Evolutionary conservation across 2,329 filamentous ascomycete species (phyloP).

Genomic region (Pochonia chlamydosporia): DNA sequence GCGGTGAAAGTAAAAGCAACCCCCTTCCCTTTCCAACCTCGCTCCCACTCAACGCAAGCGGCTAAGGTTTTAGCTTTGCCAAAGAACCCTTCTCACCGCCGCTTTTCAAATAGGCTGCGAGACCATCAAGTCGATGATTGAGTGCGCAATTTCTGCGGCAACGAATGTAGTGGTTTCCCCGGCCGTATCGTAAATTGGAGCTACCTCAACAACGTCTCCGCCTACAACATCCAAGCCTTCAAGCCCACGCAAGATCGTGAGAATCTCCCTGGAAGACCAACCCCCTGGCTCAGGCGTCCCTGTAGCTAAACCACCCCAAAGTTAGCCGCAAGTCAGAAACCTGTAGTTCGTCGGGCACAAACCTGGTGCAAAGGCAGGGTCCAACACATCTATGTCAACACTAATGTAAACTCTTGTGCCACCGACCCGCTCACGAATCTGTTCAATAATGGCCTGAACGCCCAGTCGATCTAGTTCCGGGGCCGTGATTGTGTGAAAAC

Average conservation of each 20-base stretch:
- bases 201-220: constrained; percentile 80
- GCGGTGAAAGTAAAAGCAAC: too few relatives aligned
- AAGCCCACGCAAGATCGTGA: constrained; percentile 69
- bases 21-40: too few relatives aligned
- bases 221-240: constrained; percentile 76
- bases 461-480: constrained; percentile 73
- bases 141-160: constrained; percentile 66
- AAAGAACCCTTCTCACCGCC: too few relatives aligned
- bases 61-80: too few relatives aligned
- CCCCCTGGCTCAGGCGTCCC: constrained; percentile 81
- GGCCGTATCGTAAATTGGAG: constrained; percentile 71
- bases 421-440: constrained; percentile 64
- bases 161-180: constrained; percentile 74
- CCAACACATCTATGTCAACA: constrained; percentile 29
- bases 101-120: too few relatives aligned
- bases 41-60: too few relatives aligned
- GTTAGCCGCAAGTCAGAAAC: too few relatives aligned
- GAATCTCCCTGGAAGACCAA: constrained; percentile 79
- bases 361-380: constrained; percentile 43
- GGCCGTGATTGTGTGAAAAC: constrained; percentile 16
- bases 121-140: constrained; percentile 15
- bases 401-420: constrained; percentile 69
- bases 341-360: too few relatives aligned
- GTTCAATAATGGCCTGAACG: constrained; percentile 56
- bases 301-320: constrained; percentile 46